phyloP scores from a whole-genome alignment of 371 early-diverging fungal genomes.

The Actinomucor elegans region DNA sequence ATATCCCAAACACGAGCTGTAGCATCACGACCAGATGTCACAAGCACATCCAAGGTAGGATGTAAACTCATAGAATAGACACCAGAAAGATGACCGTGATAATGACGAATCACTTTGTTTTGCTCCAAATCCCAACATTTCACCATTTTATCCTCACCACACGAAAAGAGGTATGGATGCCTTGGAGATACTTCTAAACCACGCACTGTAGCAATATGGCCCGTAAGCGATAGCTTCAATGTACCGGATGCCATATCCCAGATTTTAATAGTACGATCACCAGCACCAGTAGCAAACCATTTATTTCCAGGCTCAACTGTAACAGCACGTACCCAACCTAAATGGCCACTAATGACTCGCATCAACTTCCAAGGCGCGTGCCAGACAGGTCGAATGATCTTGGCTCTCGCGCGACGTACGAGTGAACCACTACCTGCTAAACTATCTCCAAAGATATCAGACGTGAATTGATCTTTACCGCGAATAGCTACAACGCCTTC shows the following conservation, averaged over 20 bases:
- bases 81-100: conserved; percentile 96
- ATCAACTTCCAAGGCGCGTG: conserved; percentile 99
- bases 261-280: conserved; percentile 96
- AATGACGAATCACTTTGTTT: conserved; percentile 97
- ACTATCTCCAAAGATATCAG: conserved; percentile 52
- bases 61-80: conserved; percentile 90
- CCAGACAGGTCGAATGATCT: conserved; percentile 78
- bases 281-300: conserved; percentile 98
- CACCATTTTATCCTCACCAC: conserved; percentile 96
- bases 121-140: conserved; percentile 98
- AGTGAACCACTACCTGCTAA: conserved; percentile 54
- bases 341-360: conserved; percentile 95
- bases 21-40: conserved; percentile 95
- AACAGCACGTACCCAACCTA: conserved; percentile 95
- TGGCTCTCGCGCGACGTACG: conserved; percentile 60
- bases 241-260: conserved; percentile 98
- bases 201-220: conserved; percentile 94
- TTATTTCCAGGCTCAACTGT: conserved; percentile 93
- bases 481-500: conserved; percentile 49
- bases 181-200: conserved; percentile 91
- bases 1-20: conserved; percentile 97
- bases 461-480: conserved; percentile 43
- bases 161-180: conserved; percentile 95
- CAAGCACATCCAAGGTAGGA: conserved; percentile 91
- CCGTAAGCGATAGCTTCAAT: conserved; percentile 92